Evolutionary conservation across 2,329 filamentous ascomycete genomes (phyloP), one percentile per base, ranked within the genome.

Genomic region (Xylaria sp.): DNA sequence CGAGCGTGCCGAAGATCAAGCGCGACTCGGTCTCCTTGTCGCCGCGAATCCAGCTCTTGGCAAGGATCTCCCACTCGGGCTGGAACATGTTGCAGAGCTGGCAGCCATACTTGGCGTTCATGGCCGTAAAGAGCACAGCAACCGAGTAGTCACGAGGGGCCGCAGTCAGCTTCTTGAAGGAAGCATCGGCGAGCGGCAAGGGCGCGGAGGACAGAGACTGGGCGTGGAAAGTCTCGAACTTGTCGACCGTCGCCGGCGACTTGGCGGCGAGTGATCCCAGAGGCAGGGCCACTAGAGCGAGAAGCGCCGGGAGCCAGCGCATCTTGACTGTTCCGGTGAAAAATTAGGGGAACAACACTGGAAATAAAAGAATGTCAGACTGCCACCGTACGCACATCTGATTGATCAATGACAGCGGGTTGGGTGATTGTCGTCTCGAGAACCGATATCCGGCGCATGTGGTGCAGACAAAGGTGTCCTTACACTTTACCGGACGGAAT

Each of bases 31-130:
- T 88, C 60, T 84, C 79, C 78, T 88, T 91, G 75, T 96, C 90
- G 6, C 90, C 92, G 74, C 89, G 91, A 63, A 81, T 81, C 94
- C 94, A 99, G 76, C 90, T 94, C 75, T 86, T 90, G 57, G 84
- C 85, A 57, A 99, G 77, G 57, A 97, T 75, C 58, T 95, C 90
- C 89, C 92, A 99, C 76, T 99, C 94, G 1, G 92, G 89, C 74
- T 96, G 90, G 74, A 99, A 96, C 56, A 96, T 91, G 55, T 86
- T 83, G 75, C 94, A 99, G 53, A 97, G 80, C 66, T 86, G 80
- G 74, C 94, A 99, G 61, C 89, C 90, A 72, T 90, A 97, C 60
- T 91, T 85, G 37, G 86, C 71, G 66, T 96, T 92, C 69, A 92
- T 77, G 44, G 94, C 94, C 1, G 94, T 99, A 65, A 99, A 79